These are phyloP conservation scores for Solanum bulbocastanum DNA, from an alignment of 257 asterid genomes.

Conservation along the genomic window DNA sequence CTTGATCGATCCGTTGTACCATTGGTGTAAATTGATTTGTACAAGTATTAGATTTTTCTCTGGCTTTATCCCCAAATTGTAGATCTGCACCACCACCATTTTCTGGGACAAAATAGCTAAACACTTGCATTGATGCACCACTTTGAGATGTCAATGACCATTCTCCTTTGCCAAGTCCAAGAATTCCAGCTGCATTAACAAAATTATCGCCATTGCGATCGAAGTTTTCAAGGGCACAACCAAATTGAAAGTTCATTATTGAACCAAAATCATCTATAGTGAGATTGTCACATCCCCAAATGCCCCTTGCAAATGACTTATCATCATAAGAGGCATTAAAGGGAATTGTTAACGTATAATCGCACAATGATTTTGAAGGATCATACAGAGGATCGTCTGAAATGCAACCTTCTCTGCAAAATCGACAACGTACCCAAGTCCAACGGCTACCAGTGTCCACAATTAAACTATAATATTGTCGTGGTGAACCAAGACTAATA, in stretches of 20 bases:
- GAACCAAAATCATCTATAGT: not conserved
- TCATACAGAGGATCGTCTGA: not conserved
- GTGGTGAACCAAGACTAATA: not conserved
- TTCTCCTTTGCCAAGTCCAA: slow-evolving; percentile 5
- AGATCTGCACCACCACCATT: not conserved
- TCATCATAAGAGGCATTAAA: not conserved
- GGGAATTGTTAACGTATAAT: too few species aligned
- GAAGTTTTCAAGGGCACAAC: not conserved
- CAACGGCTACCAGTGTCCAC: not conserved
- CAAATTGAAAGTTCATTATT: not conserved
- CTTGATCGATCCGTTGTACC: not conserved
- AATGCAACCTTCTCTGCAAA: not conserved
- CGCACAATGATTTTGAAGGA: not conserved
- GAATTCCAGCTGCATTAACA: not conserved
- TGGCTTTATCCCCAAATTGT: not conserved
- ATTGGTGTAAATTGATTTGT: not conserved
- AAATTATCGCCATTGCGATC: not conserved
- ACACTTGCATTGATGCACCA: not conserved
- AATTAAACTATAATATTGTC: not conserved
- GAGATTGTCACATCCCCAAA: not conserved
- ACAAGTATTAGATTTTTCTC: not conserved
- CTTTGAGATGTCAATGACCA: not conserved
- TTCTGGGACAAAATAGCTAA: not conserved
- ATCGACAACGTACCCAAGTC: not conserved
- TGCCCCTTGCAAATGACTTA: accelerated